These are phyloP conservation scores for Lactifluus hygrophoroides DNA, from an alignment of 768 basidiomycete genomes.

Conservation along the genomic window DNA sequence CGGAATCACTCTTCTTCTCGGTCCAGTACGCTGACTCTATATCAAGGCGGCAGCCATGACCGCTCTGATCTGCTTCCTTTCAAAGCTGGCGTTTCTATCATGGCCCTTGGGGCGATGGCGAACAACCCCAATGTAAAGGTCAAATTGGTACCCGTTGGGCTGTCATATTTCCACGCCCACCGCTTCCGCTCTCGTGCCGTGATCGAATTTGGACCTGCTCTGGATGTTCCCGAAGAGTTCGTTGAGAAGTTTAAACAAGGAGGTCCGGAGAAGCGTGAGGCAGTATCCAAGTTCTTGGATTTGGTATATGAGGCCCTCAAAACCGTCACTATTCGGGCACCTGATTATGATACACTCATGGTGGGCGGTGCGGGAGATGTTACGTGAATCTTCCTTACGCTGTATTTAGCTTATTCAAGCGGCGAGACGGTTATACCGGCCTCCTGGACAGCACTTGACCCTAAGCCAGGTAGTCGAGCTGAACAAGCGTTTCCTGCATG, in stretches of 20 bases:
- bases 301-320: conserved; percentile 89
- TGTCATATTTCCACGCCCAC: conserved; percentile 29
- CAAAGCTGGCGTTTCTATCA: conserved; percentile 95
- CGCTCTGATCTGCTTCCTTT: conserved; percentile 92
- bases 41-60: conserved; percentile 91
- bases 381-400: not conserved
- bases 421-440: conserved; percentile 83
- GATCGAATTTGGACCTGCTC: conserved; percentile 87
- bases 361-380: conserved; percentile 36
- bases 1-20: not conserved
- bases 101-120: conserved; percentile 98
- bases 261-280: conserved; percentile 80
- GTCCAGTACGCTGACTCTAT: conserved; percentile 8
- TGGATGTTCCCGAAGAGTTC: conserved; percentile 85
- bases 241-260: conserved; percentile 90
- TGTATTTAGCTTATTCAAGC: conserved; percentile 82
- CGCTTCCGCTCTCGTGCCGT: conserved; percentile 95
- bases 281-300: conserved; percentile 81
- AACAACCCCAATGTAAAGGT: conserved; percentile 79
- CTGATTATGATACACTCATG: conserved; percentile 98
- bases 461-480: conserved; percentile 92
- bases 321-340: conserved; percentile 91
- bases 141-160: conserved; percentile 70
- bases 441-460: conserved; percentile 87
- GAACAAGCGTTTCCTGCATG: conserved; percentile 86